Conservation (phyloP, 2,329 filamentous ascomycete species). For the Calonectria naviculata region DNA sequence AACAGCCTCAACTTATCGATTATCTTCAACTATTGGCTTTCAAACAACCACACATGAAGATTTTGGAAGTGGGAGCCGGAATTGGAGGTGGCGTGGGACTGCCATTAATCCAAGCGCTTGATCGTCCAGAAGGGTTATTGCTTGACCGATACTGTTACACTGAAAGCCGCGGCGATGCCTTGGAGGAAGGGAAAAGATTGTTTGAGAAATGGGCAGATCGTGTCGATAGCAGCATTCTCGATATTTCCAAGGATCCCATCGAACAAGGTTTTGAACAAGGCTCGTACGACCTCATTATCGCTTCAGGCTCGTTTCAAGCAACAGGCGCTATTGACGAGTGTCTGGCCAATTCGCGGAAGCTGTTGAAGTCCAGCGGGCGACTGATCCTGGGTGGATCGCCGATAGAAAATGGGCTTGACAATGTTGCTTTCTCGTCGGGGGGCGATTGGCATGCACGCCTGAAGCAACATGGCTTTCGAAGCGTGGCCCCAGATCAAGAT, state of each 20-base stretch:
- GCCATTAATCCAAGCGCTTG: constrained; percentile 16
- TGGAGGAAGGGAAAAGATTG: not conserved
- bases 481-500: not conserved
- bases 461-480: constrained; percentile 9
- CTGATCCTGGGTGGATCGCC: constrained; percentile 2
- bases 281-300: constrained; percentile 20
- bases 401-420: not conserved
- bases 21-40: constrained; percentile 22
- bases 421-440: not conserved
- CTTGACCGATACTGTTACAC: constrained; percentile 21
- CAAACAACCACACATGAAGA: constrained; percentile 25
- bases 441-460: constrained; percentile 5
- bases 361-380: constrained; percentile 16
- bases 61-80: constrained; percentile 15
- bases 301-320: not conserved
- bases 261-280: constrained; percentile 10
- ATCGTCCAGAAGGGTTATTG: constrained; percentile 9
- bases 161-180: not conserved
- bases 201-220: constrained; percentile 14
- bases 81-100: not conserved
- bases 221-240: constrained; percentile 5
- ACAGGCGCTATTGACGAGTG: not conserved
- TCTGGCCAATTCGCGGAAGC: constrained; percentile 16
- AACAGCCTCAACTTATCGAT: not conserved
- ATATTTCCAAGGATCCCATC: constrained; percentile 14